Conservation (phyloP, 805 yeast genomes). For the Teunomyces pallodes region DNA sequence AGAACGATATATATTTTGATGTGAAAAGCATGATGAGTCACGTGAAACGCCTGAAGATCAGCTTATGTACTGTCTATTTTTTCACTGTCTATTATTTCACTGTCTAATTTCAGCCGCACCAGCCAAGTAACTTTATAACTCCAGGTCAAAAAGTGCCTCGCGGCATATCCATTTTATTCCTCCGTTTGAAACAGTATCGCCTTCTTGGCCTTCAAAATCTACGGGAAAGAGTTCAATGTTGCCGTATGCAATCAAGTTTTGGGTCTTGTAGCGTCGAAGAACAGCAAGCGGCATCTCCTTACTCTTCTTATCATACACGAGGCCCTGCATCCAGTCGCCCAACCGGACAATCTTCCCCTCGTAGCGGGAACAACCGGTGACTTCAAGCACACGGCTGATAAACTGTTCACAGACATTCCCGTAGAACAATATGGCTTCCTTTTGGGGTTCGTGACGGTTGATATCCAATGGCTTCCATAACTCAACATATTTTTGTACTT, state of each 20-base stretch:
- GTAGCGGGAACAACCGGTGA: conserved; percentile 16
- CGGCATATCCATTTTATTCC: not conserved
- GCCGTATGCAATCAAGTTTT: conserved; percentile 26
- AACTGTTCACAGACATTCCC: not conserved
- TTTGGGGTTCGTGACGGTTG: conserved; percentile 22
- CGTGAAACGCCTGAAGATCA: no score
- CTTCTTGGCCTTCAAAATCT: conserved; percentile 13
- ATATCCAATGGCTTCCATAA: conserved; percentile 54
- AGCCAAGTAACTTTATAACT: not conserved
- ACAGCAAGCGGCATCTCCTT: conserved; percentile 25
- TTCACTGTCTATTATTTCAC: no score
- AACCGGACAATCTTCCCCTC: conserved; percentile 47
- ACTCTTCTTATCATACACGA: conserved; percentile 29
- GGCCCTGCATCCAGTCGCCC: conserved; percentile 54
- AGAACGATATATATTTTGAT: no score
- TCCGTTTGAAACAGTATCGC: not conserved
- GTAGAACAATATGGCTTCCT: conserved; percentile 9
- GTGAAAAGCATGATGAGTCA: no score
- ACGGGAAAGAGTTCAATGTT: conserved; percentile 21
- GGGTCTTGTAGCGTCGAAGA: conserved; percentile 24
- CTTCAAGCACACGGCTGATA: conserved; percentile 25
- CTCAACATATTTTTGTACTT: conserved; percentile 47
- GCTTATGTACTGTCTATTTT: no score
- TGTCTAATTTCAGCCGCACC: no score
- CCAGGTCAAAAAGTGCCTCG: not conserved